phyloP scores from a whole-genome alignment of 495 filamentous ascomycete genomes.

The Hyaloscypha finlandica region DNA sequence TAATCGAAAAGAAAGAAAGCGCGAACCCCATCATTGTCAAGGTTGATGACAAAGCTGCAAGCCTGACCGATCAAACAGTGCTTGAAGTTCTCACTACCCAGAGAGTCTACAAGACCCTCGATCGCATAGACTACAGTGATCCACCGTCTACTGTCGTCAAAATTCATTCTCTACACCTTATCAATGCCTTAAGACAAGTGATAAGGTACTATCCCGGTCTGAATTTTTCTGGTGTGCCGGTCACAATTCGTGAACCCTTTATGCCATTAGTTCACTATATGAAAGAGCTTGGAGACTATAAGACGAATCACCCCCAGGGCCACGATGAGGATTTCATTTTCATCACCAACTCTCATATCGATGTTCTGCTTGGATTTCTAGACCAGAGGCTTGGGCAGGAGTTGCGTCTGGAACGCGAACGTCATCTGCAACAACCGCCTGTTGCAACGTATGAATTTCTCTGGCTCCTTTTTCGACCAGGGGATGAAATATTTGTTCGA shows the following conservation, averaged over 20 bases:
- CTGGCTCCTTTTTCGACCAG: conserved; percentile 16
- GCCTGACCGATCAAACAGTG: conserved; percentile 6
- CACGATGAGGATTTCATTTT: conserved; percentile 8
- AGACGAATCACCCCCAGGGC: background rate
- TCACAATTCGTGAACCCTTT: conserved; percentile 10
- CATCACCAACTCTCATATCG: conserved; percentile 11
- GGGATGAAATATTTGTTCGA: conserved; percentile 4
- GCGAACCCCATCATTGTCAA: background rate
- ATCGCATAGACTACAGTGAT: background rate
- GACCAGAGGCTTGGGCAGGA: background rate
- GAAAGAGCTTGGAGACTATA: conserved; percentile 13
- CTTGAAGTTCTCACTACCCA: conserved; percentile 12
- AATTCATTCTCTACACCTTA: conserved; percentile 10
- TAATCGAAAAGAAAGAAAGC: conserved; percentile 8
- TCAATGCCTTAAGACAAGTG: conserved; percentile 15
- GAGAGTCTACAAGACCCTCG: background rate
- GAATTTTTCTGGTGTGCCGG: background rate
- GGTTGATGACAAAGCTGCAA: conserved; percentile 1
- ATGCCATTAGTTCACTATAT: conserved; percentile 4
- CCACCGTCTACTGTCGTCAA: background rate
- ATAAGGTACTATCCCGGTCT: conserved; percentile 11
- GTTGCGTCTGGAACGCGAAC: background rate
- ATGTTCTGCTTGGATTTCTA: conserved; percentile 13
- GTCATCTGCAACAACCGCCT: background rate
- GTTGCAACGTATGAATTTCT: conserved; percentile 9